Base-by-base conservation (phyloP, 805 yeast species). In the Yarrowia sp. region DNA sequence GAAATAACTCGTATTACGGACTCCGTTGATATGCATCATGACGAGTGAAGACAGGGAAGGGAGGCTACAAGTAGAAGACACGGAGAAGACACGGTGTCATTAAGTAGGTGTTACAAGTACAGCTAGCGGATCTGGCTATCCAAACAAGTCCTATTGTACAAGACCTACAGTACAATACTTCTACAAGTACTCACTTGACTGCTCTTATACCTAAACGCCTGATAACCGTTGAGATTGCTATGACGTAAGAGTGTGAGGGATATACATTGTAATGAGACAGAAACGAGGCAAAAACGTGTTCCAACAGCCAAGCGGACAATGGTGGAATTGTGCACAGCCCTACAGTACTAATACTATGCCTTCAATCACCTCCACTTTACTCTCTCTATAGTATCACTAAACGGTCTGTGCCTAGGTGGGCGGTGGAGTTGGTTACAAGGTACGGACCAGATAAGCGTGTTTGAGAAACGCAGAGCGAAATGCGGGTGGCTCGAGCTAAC, bases 351-450 rank as follows among this genome's bases (percentile, higher is more conserved):
- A n/a, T n/a, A n/a, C n/a, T n/a, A n/a, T n/a, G n/a, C n/a, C n/a
- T n/a, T n/a, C n/a, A n/a, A n/a, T n/a, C n/a, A n/a, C 19, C 44
- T 40, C 44, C 43, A 40, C 43, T 40, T n/a, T n/a, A 15, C 15
- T 8, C 17, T 9, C 15, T 15, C 19, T 15, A 8, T 15, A 6
- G 42, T n/a, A 14, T 24, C n/a, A n/a, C 43, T 15, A 40, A 15
- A 40, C 43, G n/a, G 19, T 40, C 43, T n/a, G 1, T 15, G 10
- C 43, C 43, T 8, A 15, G 43, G 46, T 43, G 46, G 46, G 46
- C 46, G 46, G 46, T 43, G 46, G 46, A 40, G 44, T 40, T 40
- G 44, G 44, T 40, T 40, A 40, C n/a, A n/a, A n/a, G n/a, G n/a
- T n/a, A n/a, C 19, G 44, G 44, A 24, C 30, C 30, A 24, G 46